These are phyloP conservation scores for Solanum neorickii DNA, from an alignment of 257 asterid genomes.

Conservation along the genomic window DNA sequence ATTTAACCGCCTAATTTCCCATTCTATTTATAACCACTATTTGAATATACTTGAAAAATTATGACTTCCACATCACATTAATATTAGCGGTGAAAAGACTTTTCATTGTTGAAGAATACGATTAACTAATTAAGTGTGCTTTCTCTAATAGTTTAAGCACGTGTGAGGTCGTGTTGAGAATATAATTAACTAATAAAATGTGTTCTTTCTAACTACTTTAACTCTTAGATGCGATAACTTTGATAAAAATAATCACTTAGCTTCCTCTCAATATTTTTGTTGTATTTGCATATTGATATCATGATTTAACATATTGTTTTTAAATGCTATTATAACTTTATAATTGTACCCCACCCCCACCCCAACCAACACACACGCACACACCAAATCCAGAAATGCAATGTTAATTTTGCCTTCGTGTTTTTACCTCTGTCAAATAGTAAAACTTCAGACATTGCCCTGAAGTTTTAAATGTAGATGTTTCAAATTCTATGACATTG, in stretches of 20 bases:
- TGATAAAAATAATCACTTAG: background rate
- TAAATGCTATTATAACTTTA: background rate
- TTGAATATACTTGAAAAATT: background rate
- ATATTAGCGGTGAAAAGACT: background rate
- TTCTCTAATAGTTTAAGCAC: too few relatives aligned
- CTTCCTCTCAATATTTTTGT: background rate
- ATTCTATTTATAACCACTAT: background rate
- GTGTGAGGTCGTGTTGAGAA: too few relatives aligned
- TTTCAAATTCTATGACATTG: background rate
- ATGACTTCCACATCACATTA: background rate
- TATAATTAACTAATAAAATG: too few relatives aligned
- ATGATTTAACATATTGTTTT: background rate
- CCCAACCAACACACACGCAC: too few relatives aligned
- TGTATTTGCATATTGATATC: background rate
- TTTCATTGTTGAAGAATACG: background rate
- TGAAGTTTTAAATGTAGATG: background rate
- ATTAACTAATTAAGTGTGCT: too few relatives aligned
- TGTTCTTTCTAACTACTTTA: too few relatives aligned
- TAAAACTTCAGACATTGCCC: background rate
- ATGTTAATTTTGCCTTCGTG: background rate
- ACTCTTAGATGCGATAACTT: background rate
- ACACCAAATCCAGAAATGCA: background rate
- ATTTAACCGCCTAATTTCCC: background rate
- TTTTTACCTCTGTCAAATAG: background rate
- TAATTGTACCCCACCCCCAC: background rate